Evolutionary conservation across 305 asterid species (phyloP).

Genomic region (Solanum aculeatissimum): DNA sequence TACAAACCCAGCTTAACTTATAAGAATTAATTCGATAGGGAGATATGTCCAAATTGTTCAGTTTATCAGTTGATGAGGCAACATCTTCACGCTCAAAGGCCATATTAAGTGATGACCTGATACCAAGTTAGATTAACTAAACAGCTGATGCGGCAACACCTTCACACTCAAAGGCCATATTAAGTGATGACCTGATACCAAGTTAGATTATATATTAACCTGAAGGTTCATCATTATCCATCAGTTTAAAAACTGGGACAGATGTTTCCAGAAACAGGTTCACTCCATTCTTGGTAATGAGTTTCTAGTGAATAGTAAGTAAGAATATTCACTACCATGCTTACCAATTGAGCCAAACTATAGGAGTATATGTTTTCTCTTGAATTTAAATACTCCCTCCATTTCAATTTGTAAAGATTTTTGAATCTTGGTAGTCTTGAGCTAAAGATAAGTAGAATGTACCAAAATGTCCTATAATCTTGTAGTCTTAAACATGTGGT

Average conservation of each 20-base stretch:
- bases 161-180: not conserved
- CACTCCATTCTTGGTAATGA: too few species aligned
- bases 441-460: not conserved
- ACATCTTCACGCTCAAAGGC: not conserved
- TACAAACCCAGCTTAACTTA: not conserved
- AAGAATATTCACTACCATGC: not conserved
- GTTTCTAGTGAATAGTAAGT: not conserved
- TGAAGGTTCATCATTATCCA: not conserved
- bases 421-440: not conserved
- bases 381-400: not conserved
- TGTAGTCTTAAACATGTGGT: not conserved
- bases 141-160: not conserved
- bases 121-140: not conserved
- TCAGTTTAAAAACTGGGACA: not conserved
- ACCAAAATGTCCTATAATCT: not conserved
- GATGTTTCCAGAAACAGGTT: not conserved
- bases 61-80: not conserved
- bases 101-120: not conserved
- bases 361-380: not conserved
- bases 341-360: not conserved
- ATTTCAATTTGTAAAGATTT: not conserved
- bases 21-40: not conserved
- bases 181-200: not conserved
- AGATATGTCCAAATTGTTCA: not conserved
- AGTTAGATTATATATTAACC: not conserved